Base-by-base conservation (phyloP, 2,329 filamentous ascomycete species). In the Botrytis byssoidea region DNA sequence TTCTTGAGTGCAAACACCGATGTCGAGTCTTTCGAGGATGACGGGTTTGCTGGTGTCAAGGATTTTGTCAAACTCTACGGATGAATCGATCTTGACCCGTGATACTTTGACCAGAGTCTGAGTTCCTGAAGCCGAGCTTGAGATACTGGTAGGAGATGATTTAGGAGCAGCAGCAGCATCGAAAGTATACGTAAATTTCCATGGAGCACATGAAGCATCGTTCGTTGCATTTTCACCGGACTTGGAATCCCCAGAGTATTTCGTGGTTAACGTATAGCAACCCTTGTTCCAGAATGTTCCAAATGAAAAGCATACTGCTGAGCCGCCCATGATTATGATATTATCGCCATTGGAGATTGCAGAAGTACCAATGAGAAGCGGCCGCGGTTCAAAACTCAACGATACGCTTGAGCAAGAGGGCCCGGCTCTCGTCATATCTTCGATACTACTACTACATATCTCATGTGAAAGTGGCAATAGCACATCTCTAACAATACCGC, bases 291-390 rank as follows among this genome's bases (percentile, higher is more conserved):
- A 97, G 79, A 89, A 94, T 10, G 92, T 93, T 1, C 94, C 94
- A 87, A 97, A 97, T 0, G 93, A 94, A 84, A 97, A 97, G 81
- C 94, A 97, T 14, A 94, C 93, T 25, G 92, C 93, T 55, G 94
- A 95, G 25, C 95, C 95, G 1, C 94, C 94, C 66, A 92, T 82
- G 12, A 97, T 83, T 16, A 93, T 79, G 4, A 94, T 78, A 44
- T 85, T 83, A 60, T 84, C 78, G 42, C 83, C 83, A 0, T 86
- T 82, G 42, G 83, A 80, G 22, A 87, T 82, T 12, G 87, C 84
- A 7, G 90, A 90, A 72, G 90, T 87, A 3, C 95, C 94, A 69
- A 94, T 85, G 68, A 97, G 85, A 9, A 97, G 85, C 20, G 93
- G 93, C 71, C 89, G 84, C 32, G 84, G 83, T 32, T 82, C 82